Percentiles rank a stretch among this genome's conserved stretches.
phyloP scores from a whole-genome alignment of 2,329 filamentous ascomycete species.

The Cercospora nicotianae region DNA sequence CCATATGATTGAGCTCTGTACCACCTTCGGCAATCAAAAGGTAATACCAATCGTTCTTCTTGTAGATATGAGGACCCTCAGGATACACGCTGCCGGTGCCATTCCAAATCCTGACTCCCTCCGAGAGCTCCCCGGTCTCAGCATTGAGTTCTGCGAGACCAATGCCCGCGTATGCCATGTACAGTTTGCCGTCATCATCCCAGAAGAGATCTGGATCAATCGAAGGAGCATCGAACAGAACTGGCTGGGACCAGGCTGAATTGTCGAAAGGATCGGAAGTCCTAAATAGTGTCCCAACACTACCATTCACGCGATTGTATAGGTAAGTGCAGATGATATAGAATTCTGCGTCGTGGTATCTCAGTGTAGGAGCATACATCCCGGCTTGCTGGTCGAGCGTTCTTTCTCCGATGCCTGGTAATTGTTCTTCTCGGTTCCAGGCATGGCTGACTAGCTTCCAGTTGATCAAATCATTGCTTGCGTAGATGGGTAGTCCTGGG shows the following conservation, averaged over 20 bases:
- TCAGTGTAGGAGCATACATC: conserved; percentile 45
- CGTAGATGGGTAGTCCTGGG: conserved; percentile 49
- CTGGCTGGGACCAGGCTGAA: conserved; percentile 50
- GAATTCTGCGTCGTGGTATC: conserved; percentile 44
- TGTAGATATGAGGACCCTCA: conserved; percentile 44
- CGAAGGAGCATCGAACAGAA: conserved; percentile 44
- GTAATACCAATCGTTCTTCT: conserved; percentile 42
- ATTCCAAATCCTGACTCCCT: conserved; percentile 39
- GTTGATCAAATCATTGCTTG: conserved; percentile 46
- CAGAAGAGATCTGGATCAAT: conserved; percentile 47
- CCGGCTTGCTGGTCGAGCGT: conserved; percentile 41
- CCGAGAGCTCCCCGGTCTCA: conserved; percentile 33
- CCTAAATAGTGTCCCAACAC: conserved; percentile 43
- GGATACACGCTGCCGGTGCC: conserved; percentile 39
- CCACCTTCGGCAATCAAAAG: conserved; percentile 42
- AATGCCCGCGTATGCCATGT: conserved; percentile 45
- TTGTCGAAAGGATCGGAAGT: conserved; percentile 47
- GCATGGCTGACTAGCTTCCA: conserved; percentile 44
- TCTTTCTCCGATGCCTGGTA: conserved; percentile 39
- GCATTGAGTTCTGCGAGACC: conserved; percentile 38
- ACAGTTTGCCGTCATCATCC: conserved; percentile 57
- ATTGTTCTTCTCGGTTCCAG: conserved; percentile 40
- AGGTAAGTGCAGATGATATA: conserved; percentile 36
- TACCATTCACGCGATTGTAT: background rate
- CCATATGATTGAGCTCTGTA: conserved; percentile 44